Evolutionary conservation across 2,329 filamentous ascomycete genomes (phyloP).

Genomic region (Venturia carpophila): DNA sequence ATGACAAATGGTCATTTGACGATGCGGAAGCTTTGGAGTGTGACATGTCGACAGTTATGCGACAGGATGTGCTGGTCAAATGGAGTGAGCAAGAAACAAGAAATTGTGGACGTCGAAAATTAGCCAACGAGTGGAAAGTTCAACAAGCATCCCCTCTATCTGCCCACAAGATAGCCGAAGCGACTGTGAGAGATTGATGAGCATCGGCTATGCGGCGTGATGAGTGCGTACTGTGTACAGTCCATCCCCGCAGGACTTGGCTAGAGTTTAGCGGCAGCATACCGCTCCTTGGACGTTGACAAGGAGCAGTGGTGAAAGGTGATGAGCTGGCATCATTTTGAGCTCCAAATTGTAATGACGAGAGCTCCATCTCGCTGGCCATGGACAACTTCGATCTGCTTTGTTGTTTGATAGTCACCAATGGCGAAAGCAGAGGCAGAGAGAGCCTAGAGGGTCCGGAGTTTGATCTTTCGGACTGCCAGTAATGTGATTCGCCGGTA

Average conservation of each 20-base stretch:
- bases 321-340: background rate
- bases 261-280: background rate
- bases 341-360: background rate
- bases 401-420: no score
- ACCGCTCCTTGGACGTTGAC: background rate
- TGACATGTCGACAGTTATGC: background rate
- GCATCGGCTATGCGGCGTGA: background rate
- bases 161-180: background rate
- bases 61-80: background rate
- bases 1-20: background rate
- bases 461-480: no score
- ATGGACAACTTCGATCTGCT: no score
- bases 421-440: no score
- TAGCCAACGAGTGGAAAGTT: background rate
- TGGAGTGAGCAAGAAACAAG: background rate
- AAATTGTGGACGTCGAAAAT: background rate
- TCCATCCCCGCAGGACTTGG: slow-evolving; percentile 8
- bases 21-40: background rate
- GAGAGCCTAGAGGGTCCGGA: no score
- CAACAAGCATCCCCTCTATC: background rate
- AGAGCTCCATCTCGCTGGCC: background rate
- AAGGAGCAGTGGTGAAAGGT: background rate
- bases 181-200: slow-evolving; percentile 1
- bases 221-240: slow-evolving; percentile 1
- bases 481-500: no score